Percentiles rank a stretch among this genome's conserved stretches.
Conservation (phyloP, 371 early-diverging fungal genomes). For the Coemansia sp. region DNA sequence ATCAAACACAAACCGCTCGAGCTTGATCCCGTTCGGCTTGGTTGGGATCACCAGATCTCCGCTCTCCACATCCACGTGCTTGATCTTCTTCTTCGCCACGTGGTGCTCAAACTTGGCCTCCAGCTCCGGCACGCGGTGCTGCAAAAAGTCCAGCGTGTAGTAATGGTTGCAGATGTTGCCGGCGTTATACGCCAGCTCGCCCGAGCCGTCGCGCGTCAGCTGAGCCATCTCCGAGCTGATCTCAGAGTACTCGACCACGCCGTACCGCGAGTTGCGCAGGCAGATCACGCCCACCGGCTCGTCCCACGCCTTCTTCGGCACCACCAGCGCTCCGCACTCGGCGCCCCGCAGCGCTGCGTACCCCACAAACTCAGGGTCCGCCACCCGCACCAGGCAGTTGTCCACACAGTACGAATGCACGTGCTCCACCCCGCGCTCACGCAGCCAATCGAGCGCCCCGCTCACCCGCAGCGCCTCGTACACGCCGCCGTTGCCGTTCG, state of each 20-base stretch:
- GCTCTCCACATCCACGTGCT: conserved; percentile 75
- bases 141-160: conserved; percentile 89
- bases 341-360: conserved; percentile 80
- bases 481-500: conserved; percentile 91
- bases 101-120: conserved; percentile 88
- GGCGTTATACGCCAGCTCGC: conserved; percentile 78
- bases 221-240: conserved; percentile 75
- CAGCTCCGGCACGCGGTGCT: conserved; percentile 72
- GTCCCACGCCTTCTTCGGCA: conserved; percentile 77
- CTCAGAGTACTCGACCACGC: conserved; percentile 96
- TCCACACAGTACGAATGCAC: conserved; percentile 94
- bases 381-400: conserved; percentile 91
- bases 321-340: conserved; percentile 93
- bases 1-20: conserved; percentile 96
- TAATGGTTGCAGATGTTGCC: conserved; percentile 99
- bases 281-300: conserved; percentile 96
- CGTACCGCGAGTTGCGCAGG: conserved; percentile 74
- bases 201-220: conserved; percentile 60
- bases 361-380: conserved; percentile 91
- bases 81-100: conserved; percentile 97
- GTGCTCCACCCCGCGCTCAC: conserved; percentile 74
- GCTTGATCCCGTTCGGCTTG: conserved; percentile 91
- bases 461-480: conserved; percentile 78
- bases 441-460: conserved; percentile 76
- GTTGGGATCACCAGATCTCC: conserved; percentile 75